phyloP scores from a whole-genome alignment of 306 rosid genomes.

The Glycyrrhiza uralensis region DNA sequence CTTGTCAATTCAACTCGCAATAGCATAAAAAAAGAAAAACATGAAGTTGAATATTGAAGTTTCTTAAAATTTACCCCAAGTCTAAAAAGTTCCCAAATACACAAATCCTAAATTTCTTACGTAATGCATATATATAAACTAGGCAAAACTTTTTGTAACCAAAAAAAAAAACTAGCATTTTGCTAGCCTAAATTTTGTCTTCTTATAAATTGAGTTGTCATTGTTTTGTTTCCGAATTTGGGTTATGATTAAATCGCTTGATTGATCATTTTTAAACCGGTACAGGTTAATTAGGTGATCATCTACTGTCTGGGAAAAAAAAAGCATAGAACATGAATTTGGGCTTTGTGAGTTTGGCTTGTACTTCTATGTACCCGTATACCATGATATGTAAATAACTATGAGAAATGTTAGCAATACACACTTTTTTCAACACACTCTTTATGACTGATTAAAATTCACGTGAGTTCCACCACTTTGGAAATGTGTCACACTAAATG shows the following conservation, averaged over 20 bases:
- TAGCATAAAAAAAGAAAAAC: no score
- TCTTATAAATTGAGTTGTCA: slow-evolving; percentile 1
- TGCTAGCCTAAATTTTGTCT: slow-evolving; percentile 6
- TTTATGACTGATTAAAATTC: no score
- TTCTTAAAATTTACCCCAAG: not conserved
- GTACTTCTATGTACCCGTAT: not conserved
- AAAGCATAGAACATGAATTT: not conserved
- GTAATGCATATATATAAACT: no score
- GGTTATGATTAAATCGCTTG: not conserved
- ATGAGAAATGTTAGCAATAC: no score
- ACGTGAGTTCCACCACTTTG: no score
- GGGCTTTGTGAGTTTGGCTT: not conserved
- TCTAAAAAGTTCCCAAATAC: not conserved
- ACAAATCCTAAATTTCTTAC: not conserved
- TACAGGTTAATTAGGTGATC: not conserved
- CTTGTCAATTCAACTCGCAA: not conserved
- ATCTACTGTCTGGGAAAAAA: not conserved
- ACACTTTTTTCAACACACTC: no score
- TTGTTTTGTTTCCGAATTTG: no score
- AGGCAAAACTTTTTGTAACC: no score
- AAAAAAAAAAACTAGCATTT: not conserved
- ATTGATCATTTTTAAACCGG: not conserved
- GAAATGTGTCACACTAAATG: no score
- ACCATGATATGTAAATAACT: not conserved
- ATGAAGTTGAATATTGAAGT: not conserved